A percentile compares a stretch with the other conserved stretches of the same genome.
Conservation (phyloP, 495 filamentous ascomycete genomes). For the Penicillium maclennaniae region DNA sequence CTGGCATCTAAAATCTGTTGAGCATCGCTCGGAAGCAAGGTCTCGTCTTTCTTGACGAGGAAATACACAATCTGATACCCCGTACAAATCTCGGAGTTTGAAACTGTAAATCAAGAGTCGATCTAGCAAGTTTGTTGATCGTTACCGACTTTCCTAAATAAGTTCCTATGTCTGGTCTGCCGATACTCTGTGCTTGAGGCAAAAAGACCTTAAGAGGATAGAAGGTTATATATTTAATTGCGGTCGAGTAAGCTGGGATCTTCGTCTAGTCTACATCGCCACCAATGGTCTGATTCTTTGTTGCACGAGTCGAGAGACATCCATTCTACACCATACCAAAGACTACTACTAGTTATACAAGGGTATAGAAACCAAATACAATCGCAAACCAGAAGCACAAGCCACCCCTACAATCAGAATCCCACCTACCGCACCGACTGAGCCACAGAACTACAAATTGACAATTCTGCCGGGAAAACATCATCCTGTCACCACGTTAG, state of each 20-base stretch:
- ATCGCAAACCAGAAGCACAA: conserved; percentile 1
- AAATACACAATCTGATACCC: not conserved
- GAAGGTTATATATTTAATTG: not conserved
- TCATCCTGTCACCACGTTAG: conserved; percentile 22
- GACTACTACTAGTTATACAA: conserved; percentile 7
- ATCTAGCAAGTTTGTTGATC: not conserved
- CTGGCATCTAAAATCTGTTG: conserved; percentile 59
- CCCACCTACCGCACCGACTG: conserved; percentile 5
- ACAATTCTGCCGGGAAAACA: conserved; percentile 10
- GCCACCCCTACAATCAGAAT: not conserved
- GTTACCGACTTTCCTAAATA: not conserved
- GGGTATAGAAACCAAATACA: conserved; percentile 18
- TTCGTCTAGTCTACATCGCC: too few relatives aligned
- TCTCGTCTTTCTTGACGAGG: not conserved
- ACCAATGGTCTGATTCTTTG: too few relatives aligned
- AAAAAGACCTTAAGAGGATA: not conserved
- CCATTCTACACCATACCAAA: too few relatives aligned
- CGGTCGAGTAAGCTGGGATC: too few relatives aligned
- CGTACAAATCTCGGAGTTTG: not conserved
- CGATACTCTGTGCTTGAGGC: not conserved
- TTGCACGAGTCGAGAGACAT: too few relatives aligned
- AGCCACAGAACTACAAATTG: conserved; percentile 19
- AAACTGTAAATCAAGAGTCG: not conserved
- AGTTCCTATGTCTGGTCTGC: not conserved
- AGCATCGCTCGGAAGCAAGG: not conserved